Conservation (phyloP, 768 basidiomycete species). For the Crepidotus variabilis region DNA sequence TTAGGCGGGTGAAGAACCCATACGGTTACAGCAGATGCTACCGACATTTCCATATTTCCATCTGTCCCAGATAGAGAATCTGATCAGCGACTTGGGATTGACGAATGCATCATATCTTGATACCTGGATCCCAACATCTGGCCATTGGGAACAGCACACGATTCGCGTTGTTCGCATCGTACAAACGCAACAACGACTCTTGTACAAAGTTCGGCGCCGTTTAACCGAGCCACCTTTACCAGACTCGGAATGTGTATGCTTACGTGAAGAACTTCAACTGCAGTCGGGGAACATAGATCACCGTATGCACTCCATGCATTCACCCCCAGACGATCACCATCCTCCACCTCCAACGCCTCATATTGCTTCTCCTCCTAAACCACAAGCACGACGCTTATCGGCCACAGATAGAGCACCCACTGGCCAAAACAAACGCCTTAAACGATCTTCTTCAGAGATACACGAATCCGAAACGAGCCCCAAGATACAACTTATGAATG, state of each 20-base stretch:
- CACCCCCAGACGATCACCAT: slow-evolving; percentile 9
- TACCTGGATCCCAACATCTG: slow-evolving; percentile 47
- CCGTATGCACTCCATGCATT: background rate
- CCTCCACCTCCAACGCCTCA: slow-evolving; percentile 2
- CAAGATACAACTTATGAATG: slow-evolving; percentile 22
- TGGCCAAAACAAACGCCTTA: slow-evolving; percentile 14
- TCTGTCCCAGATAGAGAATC: slow-evolving; percentile 45
- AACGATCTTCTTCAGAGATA: slow-evolving; percentile 18
- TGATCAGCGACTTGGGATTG: slow-evolving; percentile 55
- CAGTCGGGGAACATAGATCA: slow-evolving; percentile 26
- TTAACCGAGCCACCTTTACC: slow-evolving; percentile 48
- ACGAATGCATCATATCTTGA: slow-evolving; percentile 53
- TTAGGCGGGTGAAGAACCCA: slow-evolving; percentile 50
- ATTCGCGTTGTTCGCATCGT: slow-evolving; percentile 57
- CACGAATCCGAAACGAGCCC: slow-evolving; percentile 18
- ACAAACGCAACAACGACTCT: slow-evolving; percentile 53
- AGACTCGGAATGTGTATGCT: slow-evolving; percentile 54
- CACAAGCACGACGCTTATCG: slow-evolving; percentile 5
- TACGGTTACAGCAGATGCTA: slow-evolving; percentile 54
- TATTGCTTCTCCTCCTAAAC: slow-evolving; percentile 2
- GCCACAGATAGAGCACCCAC: slow-evolving; percentile 7
- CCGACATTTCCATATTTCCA: slow-evolving; percentile 66
- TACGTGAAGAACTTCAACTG: slow-evolving; percentile 51
- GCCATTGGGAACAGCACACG: slow-evolving; percentile 68
- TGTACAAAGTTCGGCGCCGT: slow-evolving; percentile 59